Evolutionary conservation across 257 asterid species (phyloP), one percentile per base, ranked within the genome.

Genomic region (Solanum chiquidenum): DNA sequence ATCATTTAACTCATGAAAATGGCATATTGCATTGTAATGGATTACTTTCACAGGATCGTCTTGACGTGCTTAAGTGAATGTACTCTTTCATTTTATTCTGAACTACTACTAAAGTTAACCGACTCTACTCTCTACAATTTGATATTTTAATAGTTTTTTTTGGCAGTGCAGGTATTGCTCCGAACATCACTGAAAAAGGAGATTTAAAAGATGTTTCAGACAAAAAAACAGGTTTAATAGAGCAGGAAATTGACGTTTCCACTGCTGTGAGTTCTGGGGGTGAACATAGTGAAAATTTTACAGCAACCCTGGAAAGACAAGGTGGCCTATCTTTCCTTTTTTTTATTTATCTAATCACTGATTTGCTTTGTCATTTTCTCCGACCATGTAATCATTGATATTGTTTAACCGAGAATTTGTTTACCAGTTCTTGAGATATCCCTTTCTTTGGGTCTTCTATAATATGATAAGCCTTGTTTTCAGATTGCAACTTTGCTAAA

Each of bases 401-500:
- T 49, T 46, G 66, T 80, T 18, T 5, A 49, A 44, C 42, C 18
- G 27, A 29, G 29, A 44, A 44, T 42, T 79, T 79, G 20, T 80
- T 31, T 80, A 80, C 40, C 64, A 80, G 38, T 46, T 80, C 40
- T 80, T 46, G 85, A 46, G 27, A 5, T 80, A 46, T 42, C 66
- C 40, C 60, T 79, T 77, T 16, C 35, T 79, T 79, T 27, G 38
- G 9, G 34, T 27, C 27, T 46, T 44, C 10, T 16, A 2, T 80
- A 80, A 29, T 80, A 14, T 25, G 85, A 8, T 11, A 44, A 27
- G 27, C 42, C 27, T 18, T 46, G 69, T 49, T 80, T 92, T 68
- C 94, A 97, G 99, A 87, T 38, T 95, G 97, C 73, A 92, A 91
- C 86, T 94, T 94, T 87, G 94, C 92, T 89, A 93, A 92, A 93